phyloP scores from a whole-genome alignment of 495 filamentous ascomycete genomes.

The Tuber brumale region DNA sequence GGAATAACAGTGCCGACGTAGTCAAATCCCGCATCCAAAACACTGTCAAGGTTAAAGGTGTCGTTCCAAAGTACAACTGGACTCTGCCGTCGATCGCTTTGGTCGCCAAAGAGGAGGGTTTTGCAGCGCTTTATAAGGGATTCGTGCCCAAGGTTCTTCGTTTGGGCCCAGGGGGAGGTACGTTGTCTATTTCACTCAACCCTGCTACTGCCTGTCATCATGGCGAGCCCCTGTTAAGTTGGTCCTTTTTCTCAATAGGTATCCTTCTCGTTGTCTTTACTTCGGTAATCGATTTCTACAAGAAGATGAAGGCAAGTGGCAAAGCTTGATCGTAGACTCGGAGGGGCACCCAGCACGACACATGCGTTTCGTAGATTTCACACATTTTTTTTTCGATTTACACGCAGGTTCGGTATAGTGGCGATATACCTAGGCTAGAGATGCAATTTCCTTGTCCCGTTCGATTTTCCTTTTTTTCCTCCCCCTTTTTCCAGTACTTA shows the following conservation, averaged over 20 bases:
- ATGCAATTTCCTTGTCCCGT: slow-evolving; percentile 13
- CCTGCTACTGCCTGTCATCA: neutral
- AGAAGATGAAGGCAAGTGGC: slow-evolving; percentile 48
- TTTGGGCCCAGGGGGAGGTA: slow-evolving; percentile 70
- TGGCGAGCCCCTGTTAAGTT: slow-evolving; percentile 3
- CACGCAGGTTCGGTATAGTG: neutral
- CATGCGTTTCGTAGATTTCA: neutral
- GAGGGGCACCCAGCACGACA: neutral
- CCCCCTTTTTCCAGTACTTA: neutral
- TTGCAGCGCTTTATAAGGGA: slow-evolving; percentile 89
- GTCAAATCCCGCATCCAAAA: slow-evolving; percentile 98
- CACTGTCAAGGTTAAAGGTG: slow-evolving; percentile 68
- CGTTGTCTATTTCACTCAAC: slow-evolving; percentile 25
- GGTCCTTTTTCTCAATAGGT: slow-evolving; percentile 45
- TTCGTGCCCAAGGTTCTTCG: slow-evolving; percentile 92
- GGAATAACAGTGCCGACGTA: slow-evolving; percentile 63
- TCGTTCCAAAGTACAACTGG: slow-evolving; percentile 93
- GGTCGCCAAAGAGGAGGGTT: slow-evolving; percentile 89
- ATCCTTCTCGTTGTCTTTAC: slow-evolving; percentile 91
- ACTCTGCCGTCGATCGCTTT: slow-evolving; percentile 77
- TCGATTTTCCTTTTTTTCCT: neutral
- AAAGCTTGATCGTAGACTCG: neutral
- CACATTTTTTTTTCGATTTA: slow-evolving; percentile 7
- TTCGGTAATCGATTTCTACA: slow-evolving; percentile 87
- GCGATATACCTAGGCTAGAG: slow-evolving; percentile 15